Evolutionary conservation across 1,284 basidiomycete genomes (phyloP).

Genomic region (Ustilago sp.): DNA sequence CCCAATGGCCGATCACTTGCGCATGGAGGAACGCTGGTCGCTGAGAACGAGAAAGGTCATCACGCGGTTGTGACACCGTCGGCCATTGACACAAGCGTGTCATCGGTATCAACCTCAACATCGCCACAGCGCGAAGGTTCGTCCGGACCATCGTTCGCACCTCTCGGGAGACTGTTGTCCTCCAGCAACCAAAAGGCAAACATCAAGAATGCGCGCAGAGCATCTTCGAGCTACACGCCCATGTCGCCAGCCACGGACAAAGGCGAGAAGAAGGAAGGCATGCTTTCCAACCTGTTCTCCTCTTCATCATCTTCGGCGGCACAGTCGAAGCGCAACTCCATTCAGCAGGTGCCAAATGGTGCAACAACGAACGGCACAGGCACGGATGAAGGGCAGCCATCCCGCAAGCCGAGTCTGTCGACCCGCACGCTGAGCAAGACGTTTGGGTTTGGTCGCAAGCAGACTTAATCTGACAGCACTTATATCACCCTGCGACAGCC

Average conservation of each 20-base stretch:
- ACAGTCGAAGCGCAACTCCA: conserved; percentile 43
- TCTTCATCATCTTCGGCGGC: conserved; percentile 17
- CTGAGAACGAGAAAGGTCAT: conserved; percentile 19
- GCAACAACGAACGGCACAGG: conserved; percentile 6
- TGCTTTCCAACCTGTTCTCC: conserved; percentile 44
- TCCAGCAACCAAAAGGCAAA: conserved; percentile 53
- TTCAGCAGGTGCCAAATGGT: conserved; percentile 20
- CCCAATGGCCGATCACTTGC: conserved; percentile 2
- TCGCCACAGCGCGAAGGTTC: conserved; percentile 21
- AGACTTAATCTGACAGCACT: conserved; percentile 11
- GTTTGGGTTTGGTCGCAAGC: conserved; percentile 49
- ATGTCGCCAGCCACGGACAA: conserved; percentile 28
- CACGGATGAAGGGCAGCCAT: conserved; percentile 18
- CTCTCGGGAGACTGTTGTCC: conserved; percentile 48
- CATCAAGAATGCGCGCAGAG: conserved; percentile 39
- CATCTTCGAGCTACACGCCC: conserved; percentile 39
- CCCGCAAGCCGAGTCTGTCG: conserved; percentile 45
- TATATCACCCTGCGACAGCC: neutral
- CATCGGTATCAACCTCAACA: neutral
- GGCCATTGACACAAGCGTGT: conserved; percentile 4
- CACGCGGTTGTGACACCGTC: conserved; percentile 16
- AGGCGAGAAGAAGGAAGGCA: conserved; percentile 37
- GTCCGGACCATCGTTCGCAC: conserved; percentile 38
- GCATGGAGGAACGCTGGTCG: conserved; percentile 10
- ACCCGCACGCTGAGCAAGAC: conserved; percentile 44